Evolutionary conservation across 2,329 filamentous ascomycete genomes (phyloP).

Genomic region (Alternaria sp.): DNA sequence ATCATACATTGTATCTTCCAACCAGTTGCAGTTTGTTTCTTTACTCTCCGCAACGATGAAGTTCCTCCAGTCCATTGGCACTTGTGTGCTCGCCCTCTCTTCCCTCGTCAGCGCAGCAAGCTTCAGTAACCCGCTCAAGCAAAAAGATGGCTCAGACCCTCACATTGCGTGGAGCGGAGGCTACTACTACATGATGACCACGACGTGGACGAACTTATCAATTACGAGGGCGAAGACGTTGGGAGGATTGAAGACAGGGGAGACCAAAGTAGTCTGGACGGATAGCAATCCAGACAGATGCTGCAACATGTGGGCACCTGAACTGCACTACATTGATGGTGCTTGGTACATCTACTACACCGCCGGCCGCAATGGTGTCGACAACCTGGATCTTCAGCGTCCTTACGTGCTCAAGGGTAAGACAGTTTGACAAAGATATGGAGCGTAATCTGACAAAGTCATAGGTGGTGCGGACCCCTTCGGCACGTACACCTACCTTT

Average conservation of each 20-base stretch:
- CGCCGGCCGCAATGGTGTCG: constrained; percentile 52
- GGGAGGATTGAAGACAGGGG: constrained; percentile 63
- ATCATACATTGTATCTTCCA: not conserved
- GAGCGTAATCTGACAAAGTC: not conserved
- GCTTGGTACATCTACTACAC: constrained; percentile 67
- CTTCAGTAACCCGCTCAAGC: constrained; percentile 63
- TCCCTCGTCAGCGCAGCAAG: constrained; percentile 44
- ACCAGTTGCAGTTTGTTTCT: not conserved
- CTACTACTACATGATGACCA: constrained; percentile 66
- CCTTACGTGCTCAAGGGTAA: constrained; percentile 62
- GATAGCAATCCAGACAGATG: constrained; percentile 58
- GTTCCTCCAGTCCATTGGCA: constrained; percentile 22
- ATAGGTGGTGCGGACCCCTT: constrained; percentile 62
- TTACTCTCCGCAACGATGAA: constrained; percentile 15
- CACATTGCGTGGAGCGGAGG: constrained; percentile 62
- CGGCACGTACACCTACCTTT: constrained; percentile 61
- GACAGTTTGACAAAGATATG: not conserved
- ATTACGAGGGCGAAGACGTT: constrained; percentile 64
- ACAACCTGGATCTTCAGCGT: constrained; percentile 60
- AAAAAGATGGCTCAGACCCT: constrained; percentile 61
- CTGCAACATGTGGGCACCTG: constrained; percentile 64
- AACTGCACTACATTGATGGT: constrained; percentile 60
- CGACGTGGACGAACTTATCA: constrained; percentile 64
- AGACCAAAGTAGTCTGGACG: constrained; percentile 61
- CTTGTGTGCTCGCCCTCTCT: constrained; percentile 25